phyloP scores from a whole-genome alignment of 116 monocot species.

The Iris pallida region DNA sequence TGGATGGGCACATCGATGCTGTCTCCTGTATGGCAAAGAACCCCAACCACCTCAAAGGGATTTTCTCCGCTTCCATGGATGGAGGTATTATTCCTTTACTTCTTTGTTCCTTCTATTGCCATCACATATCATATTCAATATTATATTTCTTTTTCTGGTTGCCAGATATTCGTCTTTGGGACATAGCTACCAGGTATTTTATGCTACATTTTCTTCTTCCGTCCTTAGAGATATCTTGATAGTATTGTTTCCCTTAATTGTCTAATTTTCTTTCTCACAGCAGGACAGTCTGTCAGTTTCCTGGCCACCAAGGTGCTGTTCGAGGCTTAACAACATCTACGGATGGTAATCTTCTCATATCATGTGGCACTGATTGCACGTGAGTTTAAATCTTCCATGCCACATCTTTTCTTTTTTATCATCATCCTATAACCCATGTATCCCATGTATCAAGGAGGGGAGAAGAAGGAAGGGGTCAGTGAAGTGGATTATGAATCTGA shows the following conservation, averaged over 20 bases:
- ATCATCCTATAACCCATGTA: too few species aligned
- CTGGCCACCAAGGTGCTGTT: slow-evolving; percentile 84
- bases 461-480: too few species aligned
- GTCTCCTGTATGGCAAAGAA: slow-evolving; percentile 96
- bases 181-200: slow-evolving; percentile 59
- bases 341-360: slow-evolving; percentile 76
- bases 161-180: slow-evolving; percentile 92
- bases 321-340: slow-evolving; percentile 72
- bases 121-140: too few species aligned
- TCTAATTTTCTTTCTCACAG: slow-evolving; percentile 33
- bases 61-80: slow-evolving; percentile 96
- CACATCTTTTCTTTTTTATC: not conserved
- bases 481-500: too few species aligned
- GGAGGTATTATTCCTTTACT: too few species aligned
- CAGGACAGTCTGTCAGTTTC: slow-evolving; percentile 75
- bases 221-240: not conserved
- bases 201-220: slow-evolving; percentile 6
- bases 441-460: too few species aligned
- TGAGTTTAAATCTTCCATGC: slow-evolving; percentile 22
- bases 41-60: slow-evolving; percentile 83
- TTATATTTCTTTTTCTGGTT: slow-evolving; percentile 17
- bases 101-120: too few species aligned
- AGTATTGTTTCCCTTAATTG: not conserved
- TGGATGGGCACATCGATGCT: slow-evolving; percentile 91
- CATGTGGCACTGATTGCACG: slow-evolving; percentile 89